Percentiles rank a stretch among this genome's conserved stretches.
phyloP scores from a whole-genome alignment of 139 green algal genomes.

The Chara braunii region DNA sequence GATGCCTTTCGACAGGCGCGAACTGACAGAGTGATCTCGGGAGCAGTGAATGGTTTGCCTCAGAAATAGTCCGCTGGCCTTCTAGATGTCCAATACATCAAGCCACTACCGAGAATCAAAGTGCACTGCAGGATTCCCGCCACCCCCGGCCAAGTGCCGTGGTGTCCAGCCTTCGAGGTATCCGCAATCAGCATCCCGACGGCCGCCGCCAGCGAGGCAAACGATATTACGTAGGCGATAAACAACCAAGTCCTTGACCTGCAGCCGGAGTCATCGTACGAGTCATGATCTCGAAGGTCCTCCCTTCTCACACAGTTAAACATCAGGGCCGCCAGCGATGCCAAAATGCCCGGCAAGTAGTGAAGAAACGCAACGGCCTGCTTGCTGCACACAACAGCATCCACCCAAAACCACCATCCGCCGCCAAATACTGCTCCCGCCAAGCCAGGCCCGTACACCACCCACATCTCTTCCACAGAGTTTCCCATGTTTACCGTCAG shows the following conservation, averaged over 20 bases:
- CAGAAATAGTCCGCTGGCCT: not conserved
- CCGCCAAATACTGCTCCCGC: constrained; percentile 61
- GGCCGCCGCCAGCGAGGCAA: constrained; percentile 53
- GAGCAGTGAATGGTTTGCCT: not conserved
- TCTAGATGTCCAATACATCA: not conserved
- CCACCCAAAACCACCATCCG: constrained; percentile 81
- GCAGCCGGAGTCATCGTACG: constrained; percentile 68
- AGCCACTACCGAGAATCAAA: constrained; percentile 20
- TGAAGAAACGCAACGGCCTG: constrained; percentile 67
- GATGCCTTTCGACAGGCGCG: too few species aligned
- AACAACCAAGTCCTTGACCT: constrained; percentile 76
- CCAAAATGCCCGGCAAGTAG: constrained; percentile 77
- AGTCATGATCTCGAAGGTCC: constrained; percentile 57
- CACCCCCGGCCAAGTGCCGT: constrained; percentile 25
- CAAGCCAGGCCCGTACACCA: constrained; percentile 13
- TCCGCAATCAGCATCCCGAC: constrained; percentile 68
- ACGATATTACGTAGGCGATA: constrained; percentile 74
- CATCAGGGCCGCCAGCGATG: constrained; percentile 76
- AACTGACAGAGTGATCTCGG: too few species aligned
- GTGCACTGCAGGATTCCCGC: constrained; percentile 32
- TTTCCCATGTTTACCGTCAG: too few species aligned
- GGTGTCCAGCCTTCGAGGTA: constrained; percentile 30
- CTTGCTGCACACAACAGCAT: constrained; percentile 54
- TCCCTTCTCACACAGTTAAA: constrained; percentile 78
- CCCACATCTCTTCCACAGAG: constrained; percentile 22